Percentiles rank a stretch among this genome's conserved stretches.
Conservation (phyloP, 2,329 filamentous ascomycete genomes). For the Botrytis elliptica region DNA sequence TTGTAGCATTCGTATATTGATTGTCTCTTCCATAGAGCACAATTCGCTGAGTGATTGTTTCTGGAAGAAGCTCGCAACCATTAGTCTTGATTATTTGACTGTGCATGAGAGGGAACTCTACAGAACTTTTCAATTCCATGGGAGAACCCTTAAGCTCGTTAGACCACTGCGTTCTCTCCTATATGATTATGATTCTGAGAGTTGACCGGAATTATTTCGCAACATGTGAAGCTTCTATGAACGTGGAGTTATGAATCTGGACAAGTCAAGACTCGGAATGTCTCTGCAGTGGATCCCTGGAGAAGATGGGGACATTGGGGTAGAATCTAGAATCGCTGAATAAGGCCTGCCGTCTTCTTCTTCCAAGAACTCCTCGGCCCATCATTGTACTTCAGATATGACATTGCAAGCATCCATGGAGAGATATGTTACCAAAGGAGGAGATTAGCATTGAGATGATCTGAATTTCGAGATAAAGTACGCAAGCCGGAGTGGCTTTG, state of each 20-base stretch:
- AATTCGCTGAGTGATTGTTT: no score
- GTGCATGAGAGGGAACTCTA: no score
- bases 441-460: background rate
- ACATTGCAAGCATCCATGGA: background rate
- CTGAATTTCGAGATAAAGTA: background rate
- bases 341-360: background rate
- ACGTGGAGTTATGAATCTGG: background rate
- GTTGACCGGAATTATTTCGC: fast-evolving
- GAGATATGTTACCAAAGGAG: background rate
- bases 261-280: background rate
- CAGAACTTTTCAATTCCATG: no score
- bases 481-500: background rate
- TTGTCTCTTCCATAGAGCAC: background rate
- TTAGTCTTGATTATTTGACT: background rate
- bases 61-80: background rate
- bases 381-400: background rate
- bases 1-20: no score
- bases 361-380: background rate
- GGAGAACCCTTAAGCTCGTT: no score
- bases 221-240: background rate
- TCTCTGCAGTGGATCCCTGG: background rate
- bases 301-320: background rate
- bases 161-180: no score
- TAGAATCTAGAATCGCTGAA: no score
- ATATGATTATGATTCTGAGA: background rate